Evolutionary conservation across 495 filamentous ascomycete species (phyloP).

Genomic region (Xylaria venustula): DNA sequence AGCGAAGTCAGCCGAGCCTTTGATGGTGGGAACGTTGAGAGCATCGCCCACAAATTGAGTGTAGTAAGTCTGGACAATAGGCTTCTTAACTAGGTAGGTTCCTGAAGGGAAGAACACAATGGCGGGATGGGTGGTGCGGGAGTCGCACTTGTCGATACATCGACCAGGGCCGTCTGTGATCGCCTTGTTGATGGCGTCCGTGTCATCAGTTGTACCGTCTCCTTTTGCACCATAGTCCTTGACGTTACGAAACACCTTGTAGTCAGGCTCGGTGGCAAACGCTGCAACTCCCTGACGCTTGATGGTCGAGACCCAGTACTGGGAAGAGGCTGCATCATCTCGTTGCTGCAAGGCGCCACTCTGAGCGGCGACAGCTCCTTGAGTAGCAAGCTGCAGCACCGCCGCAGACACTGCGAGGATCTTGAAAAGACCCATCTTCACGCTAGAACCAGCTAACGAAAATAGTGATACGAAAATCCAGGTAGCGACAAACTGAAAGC

Average conservation of each 20-base stretch:
- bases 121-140: constrained; percentile 72
- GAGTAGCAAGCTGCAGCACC: constrained; percentile 36
- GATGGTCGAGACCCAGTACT: constrained; percentile 76
- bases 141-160: constrained; percentile 77
- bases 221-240: constrained; percentile 78
- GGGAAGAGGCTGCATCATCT: constrained; percentile 25
- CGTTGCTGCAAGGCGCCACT: constrained; percentile 22
- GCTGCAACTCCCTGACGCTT: constrained; percentile 66
- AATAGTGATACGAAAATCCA: constrained; percentile 12
- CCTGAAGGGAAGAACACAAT: constrained; percentile 81
- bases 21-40: constrained; percentile 67
- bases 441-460: constrained; percentile 39
- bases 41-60: constrained; percentile 79
- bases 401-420: constrained; percentile 33
- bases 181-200: constrained; percentile 82
- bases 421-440: constrained; percentile 43
- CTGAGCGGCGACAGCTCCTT: constrained; percentile 30
- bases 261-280: constrained; percentile 56
- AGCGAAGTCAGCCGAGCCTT: constrained; percentile 66
- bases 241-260: constrained; percentile 85
- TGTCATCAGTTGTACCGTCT: constrained; percentile 82
- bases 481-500: not conserved
- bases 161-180: constrained; percentile 68
- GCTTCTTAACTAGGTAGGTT: constrained; percentile 67
- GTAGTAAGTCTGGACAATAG: constrained; percentile 74